Conservation (phyloP, 73 alveolate genomes). For the Tetrahymena malaccensis region DNA sequence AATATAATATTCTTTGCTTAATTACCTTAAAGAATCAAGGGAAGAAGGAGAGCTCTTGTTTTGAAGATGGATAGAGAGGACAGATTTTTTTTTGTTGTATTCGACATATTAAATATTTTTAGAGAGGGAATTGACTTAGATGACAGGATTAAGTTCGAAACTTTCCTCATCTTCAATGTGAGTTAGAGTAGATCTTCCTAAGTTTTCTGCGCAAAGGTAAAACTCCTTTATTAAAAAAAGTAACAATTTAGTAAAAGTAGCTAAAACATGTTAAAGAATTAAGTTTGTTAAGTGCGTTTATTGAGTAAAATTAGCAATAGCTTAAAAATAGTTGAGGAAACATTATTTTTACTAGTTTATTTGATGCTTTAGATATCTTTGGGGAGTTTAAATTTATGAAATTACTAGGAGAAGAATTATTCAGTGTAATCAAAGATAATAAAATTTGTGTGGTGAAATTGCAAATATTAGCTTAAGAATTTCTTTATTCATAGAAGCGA, state of each 20-base stretch:
- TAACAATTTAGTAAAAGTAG: not conserved
- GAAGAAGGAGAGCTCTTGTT: not conserved
- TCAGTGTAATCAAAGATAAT: not conserved
- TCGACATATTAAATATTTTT: not conserved
- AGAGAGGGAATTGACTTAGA: not conserved
- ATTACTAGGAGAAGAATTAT: not conserved
- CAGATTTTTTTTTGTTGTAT: not conserved
- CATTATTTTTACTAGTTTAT: not conserved
- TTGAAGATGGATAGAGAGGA: not conserved
- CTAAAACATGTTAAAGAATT: too few species aligned
- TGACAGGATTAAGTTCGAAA: not conserved
- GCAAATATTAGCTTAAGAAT: not conserved
- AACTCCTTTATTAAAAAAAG: not conserved
- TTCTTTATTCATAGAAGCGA: too few species aligned
- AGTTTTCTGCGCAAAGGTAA: not conserved
- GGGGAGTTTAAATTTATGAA: not conserved
- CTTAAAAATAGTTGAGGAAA: not conserved
- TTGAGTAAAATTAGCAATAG: too few species aligned
- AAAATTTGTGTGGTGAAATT: not conserved
- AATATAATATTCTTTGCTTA: not conserved
- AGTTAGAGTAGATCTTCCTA: not conserved
- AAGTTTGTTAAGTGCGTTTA: not conserved
- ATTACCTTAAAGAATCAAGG: not conserved
- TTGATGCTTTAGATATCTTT: not conserved
- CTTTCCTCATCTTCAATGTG: not conserved